Evolutionary conservation across 2,329 filamentous ascomycete genomes (phyloP).

Genomic region (Talaromyces albobiverticillius): DNA sequence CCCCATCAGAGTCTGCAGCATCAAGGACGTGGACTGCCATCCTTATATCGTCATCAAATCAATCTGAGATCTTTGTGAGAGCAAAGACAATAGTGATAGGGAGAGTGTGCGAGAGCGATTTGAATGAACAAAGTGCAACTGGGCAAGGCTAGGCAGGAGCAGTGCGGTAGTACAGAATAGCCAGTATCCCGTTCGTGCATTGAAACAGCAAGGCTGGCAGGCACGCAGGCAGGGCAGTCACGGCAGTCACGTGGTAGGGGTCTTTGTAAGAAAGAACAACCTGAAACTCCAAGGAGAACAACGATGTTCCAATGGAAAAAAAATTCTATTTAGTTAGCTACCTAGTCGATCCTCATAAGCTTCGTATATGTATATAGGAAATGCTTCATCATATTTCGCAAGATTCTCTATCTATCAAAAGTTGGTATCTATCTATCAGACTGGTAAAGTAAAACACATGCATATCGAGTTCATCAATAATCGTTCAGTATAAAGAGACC

Average conservation of each 20-base stretch:
- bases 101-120: not conserved
- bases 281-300: not conserved
- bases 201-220: not conserved
- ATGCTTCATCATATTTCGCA: no score
- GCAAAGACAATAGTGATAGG: not conserved
- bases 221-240: no score
- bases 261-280: not conserved
- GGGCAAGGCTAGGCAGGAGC: not conserved
- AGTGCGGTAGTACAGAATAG: no score
- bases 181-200: no score
- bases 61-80: not conserved
- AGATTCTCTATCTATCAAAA: no score
- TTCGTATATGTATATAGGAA: no score
- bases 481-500: no score
- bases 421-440: no score
- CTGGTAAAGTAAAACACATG: no score
- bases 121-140: not conserved
- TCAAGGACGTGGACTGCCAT: conserved; percentile 4
- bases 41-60: not conserved
- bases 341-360: no score
- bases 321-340: no score
- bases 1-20: conserved; percentile 6
- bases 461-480: no score
- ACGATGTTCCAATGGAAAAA: not conserved
- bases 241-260: not conserved